phyloP scores from a whole-genome alignment of 768 basidiomycete genomes.

The Cantharellus cinnabarinus region DNA sequence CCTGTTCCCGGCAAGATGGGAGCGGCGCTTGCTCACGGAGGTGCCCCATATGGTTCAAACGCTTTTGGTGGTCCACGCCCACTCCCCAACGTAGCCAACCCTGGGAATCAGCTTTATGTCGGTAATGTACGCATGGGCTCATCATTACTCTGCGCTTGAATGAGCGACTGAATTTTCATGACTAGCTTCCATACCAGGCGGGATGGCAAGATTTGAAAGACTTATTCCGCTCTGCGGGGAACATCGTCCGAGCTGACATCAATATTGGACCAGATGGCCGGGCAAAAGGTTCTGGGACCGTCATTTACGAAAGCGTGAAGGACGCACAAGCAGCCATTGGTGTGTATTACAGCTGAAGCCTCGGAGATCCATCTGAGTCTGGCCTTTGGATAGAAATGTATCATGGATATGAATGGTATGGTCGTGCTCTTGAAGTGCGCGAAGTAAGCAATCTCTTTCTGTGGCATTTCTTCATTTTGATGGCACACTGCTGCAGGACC shows the following conservation, averaged over 20 bases:
- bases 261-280: conserved; percentile 74
- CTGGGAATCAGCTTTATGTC: conserved; percentile 85
- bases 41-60: conserved; percentile 20
- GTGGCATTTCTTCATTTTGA: neutral
- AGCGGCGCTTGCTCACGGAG: conserved; percentile 49
- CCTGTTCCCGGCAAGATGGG: conserved; percentile 93
- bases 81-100: conserved; percentile 31
- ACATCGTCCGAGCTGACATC: conserved; percentile 78
- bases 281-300: conserved; percentile 83
- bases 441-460: conserved; percentile 33
- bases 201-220: conserved; percentile 99
- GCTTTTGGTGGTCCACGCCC: conserved; percentile 66
- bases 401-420: conserved; percentile 95
- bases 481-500: conserved; percentile 32
- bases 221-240: conserved; percentile 80
- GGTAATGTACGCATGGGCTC: conserved; percentile 39
- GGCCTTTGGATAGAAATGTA: conserved; percentile 51
- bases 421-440: conserved; percentile 83
- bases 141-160: neutral
- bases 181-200: conserved; percentile 35
- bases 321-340: conserved; percentile 47
- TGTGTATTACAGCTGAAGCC: neutral
- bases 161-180: neutral
- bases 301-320: conserved; percentile 44
- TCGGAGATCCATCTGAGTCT: neutral